phyloP scores from a whole-genome alignment of 306 rosid genomes.

The Vigna angularis region DNA sequence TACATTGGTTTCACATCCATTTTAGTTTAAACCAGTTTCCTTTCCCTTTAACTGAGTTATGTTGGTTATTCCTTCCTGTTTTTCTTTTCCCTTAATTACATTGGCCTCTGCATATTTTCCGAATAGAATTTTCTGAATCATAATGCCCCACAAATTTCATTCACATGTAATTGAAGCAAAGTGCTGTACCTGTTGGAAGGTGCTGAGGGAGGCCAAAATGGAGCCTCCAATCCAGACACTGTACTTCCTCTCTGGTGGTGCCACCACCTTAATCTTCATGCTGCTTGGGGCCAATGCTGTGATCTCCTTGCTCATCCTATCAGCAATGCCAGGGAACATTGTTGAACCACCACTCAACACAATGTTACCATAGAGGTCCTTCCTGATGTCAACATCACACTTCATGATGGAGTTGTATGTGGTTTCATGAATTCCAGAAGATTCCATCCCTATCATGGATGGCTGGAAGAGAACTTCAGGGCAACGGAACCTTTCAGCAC shows the following conservation, averaged over 20 bases:
- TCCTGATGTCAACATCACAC: slow-evolving; percentile 95
- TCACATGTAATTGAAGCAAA: background rate
- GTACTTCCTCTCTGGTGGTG: slow-evolving; percentile 97
- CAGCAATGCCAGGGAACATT: slow-evolving; percentile 98
- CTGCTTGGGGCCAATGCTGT: slow-evolving; percentile 95
- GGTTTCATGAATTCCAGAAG: slow-evolving; percentile 94
- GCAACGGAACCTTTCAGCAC: slow-evolving; percentile 91
- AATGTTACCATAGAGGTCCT: slow-evolving; percentile 94
- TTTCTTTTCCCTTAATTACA: slow-evolving; percentile 2
- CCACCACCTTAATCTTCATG: slow-evolving; percentile 96
- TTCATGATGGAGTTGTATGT: slow-evolving; percentile 99
- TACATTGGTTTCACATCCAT: background rate
- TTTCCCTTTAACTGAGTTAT: slow-evolving; percentile 32
- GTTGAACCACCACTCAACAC: slow-evolving; percentile 96
- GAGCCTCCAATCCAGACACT: slow-evolving; percentile 99
- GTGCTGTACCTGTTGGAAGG: slow-evolving; percentile 93
- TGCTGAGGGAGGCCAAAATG: slow-evolving; percentile 97
- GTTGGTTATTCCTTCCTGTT: background rate
- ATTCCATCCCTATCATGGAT: slow-evolving; percentile 98
- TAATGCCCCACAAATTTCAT: background rate
- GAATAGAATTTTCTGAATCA: slow-evolving; percentile 4
- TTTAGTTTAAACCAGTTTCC: slow-evolving; percentile 23
- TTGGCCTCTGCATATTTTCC: slow-evolving; percentile 2
- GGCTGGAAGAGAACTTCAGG: slow-evolving; percentile 99
- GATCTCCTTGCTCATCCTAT: slow-evolving; percentile 97